Evolutionary conservation across 352 stramenopile genomes (phyloP).

Genomic region (Globisporangium canariense): DNA sequence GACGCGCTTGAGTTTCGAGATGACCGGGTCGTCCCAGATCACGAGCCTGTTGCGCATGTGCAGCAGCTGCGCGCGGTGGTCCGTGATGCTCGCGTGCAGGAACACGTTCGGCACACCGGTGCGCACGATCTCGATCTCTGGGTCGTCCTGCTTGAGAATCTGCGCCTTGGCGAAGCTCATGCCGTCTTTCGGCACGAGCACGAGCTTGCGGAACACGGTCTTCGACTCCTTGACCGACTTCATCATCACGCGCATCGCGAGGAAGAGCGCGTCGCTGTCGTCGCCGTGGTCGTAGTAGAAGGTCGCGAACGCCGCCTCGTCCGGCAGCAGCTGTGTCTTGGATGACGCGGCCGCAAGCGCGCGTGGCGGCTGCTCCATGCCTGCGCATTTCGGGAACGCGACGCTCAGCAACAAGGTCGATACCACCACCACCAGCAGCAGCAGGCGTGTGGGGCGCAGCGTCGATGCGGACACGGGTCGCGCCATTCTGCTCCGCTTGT

Average conservation of each 20-base stretch:
- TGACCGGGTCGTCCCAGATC: conserved; percentile 72
- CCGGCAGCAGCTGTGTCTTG: conserved; percentile 6
- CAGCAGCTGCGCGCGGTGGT: conserved; percentile 65
- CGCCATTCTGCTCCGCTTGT: not conserved
- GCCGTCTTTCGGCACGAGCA: conserved; percentile 70
- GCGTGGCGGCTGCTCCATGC: conserved; percentile 12
- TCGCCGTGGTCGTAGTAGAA: conserved; percentile 27
- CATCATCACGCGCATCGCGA: conserved; percentile 25
- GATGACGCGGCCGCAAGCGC: not conserved
- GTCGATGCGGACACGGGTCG: not conserved
- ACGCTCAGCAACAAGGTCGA: not conserved
- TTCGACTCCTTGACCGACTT: conserved; percentile 20
- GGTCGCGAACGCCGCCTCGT: conserved; percentile 24
- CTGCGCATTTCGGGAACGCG: not conserved
- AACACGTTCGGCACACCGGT: conserved; percentile 72
- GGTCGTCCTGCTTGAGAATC: conserved; percentile 52
- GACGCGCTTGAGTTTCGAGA: conserved; percentile 61
- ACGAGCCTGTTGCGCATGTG: conserved; percentile 84
- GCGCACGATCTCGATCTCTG: conserved; percentile 60
- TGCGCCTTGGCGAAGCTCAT: conserved; percentile 32
- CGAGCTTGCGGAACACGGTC: conserved; percentile 62
- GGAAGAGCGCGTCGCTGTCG: conserved; percentile 25
- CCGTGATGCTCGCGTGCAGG: conserved; percentile 46
- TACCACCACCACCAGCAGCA: not conserved
- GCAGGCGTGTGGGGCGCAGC: not conserved